These are phyloP conservation scores for Auriscalpium microsporum DNA, from an alignment of 768 basidiomycete genomes.

Conservation along the genomic window DNA sequence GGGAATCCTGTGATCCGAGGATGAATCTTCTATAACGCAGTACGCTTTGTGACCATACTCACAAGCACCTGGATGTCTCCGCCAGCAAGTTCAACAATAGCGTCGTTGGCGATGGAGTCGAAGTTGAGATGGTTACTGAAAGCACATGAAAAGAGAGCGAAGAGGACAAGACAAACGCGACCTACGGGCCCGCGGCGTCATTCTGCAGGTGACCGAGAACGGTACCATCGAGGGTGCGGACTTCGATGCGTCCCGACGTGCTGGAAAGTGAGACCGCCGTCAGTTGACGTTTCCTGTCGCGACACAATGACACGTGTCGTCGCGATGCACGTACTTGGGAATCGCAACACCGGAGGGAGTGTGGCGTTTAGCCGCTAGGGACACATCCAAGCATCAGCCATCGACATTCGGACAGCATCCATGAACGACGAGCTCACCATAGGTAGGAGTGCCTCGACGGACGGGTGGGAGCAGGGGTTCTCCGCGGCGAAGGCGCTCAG, in stretches of 20 bases:
- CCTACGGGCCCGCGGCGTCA: neutral
- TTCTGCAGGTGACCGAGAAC: neutral
- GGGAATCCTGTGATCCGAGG: neutral
- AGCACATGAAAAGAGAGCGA: neutral
- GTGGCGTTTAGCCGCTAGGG: neutral
- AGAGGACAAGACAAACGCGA: neutral
- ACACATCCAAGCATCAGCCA: neutral
- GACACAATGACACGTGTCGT: neutral
- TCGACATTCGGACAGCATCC: neutral
- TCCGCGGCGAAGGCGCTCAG: neutral
- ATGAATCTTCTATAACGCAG: neutral
- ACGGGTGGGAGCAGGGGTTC: neutral
- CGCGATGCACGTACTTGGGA: neutral
- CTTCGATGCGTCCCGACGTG: neutral
- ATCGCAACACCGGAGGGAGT: neutral
- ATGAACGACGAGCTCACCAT: neutral
- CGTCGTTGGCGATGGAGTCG: neutral
- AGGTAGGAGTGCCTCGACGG: constrained; percentile 2
- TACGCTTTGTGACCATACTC: too few relatives aligned
- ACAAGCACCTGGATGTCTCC: neutral
- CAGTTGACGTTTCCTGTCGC: neutral
- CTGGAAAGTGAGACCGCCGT: neutral
- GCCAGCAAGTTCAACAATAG: neutral
- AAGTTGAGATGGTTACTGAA: neutral
- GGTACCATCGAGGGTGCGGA: neutral